phyloP scores from a whole-genome alignment of 768 basidiomycete genomes.

The Inosperma sp. region DNA sequence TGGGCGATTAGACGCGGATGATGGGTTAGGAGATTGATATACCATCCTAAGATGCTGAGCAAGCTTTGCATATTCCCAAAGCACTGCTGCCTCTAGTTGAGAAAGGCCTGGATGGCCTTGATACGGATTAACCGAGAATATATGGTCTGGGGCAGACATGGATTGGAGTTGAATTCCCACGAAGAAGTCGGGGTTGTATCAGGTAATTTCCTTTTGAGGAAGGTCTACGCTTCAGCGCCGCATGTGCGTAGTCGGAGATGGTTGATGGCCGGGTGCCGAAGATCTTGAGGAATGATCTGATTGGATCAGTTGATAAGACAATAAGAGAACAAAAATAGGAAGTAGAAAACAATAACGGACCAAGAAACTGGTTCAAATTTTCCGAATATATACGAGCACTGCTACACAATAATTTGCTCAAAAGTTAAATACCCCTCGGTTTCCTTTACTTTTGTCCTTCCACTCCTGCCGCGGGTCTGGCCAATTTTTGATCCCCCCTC shows the following conservation, averaged over 20 bases:
- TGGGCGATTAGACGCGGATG: not conserved
- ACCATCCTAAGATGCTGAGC: conserved; percentile 78
- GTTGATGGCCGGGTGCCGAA: too few species aligned
- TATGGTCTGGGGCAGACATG: conserved; percentile 26
- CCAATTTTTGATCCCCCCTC: conserved; percentile 28
- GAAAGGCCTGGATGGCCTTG: conserved; percentile 64
- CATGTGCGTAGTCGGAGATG: too few species aligned
- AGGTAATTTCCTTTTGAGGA: not conserved
- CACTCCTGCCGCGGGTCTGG: conserved; percentile 41
- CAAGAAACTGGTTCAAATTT: conserved; percentile 24
- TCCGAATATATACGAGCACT: conserved; percentile 25
- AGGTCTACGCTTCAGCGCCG: too few species aligned
- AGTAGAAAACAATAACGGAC: conserved; percentile 35
- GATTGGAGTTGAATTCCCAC: not conserved
- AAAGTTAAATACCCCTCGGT: conserved; percentile 14
- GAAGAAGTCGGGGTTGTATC: not conserved
- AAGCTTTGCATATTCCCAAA: conserved; percentile 92
- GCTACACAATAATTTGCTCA: conserved; percentile 7
- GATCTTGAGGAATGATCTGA: too few species aligned
- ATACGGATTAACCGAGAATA: conserved; percentile 67
- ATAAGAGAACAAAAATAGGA: conserved; percentile 34
- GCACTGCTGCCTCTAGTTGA: conserved; percentile 66
- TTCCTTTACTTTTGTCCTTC: conserved; percentile 24
- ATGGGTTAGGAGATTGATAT: conserved; percentile 21
- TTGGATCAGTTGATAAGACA: conserved; percentile 33